Percentiles rank a stretch among this genome's conserved stretches.
Evolutionary conservation across 2,329 filamentous ascomycete genomes (phyloP).

Genomic region (Aspergillus versicolor): DNA sequence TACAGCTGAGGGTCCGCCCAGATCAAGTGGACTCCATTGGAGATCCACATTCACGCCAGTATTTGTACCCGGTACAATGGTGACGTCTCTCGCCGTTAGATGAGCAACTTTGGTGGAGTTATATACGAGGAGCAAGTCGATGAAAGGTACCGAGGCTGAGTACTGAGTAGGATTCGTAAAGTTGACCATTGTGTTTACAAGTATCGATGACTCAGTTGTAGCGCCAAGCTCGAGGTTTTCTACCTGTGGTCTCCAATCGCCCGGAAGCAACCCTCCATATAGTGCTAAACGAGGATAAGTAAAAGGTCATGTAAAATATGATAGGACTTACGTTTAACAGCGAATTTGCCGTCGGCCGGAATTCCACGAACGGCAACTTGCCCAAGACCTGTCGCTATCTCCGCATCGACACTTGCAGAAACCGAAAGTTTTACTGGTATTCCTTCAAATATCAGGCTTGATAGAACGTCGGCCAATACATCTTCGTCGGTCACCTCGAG

Average conservation of each 20-base stretch:
- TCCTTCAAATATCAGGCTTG: slow-evolving; percentile 73
- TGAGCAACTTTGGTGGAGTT: slow-evolving; percentile 76
- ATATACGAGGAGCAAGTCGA: slow-evolving; percentile 72
- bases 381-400: slow-evolving; percentile 78
- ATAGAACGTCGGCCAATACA: slow-evolving; percentile 77
- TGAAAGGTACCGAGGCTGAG: slow-evolving; percentile 74
- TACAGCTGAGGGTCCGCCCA: slow-evolving; percentile 62
- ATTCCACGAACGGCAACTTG: slow-evolving; percentile 77
- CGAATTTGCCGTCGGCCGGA: slow-evolving; percentile 78
- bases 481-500: slow-evolving; percentile 78
- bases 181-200: slow-evolving; percentile 70
- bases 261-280: slow-evolving; percentile 49
- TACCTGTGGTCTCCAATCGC: slow-evolving; percentile 62
- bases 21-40: slow-evolving; percentile 68
- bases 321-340: slow-evolving; percentile 82
- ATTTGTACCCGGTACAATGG: slow-evolving; percentile 69
- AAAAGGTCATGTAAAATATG: slow-evolving; percentile 25
- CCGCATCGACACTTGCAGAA: slow-evolving; percentile 77
- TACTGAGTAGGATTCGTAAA: slow-evolving; percentile 90
- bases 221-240: slow-evolving; percentile 70
- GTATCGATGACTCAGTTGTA: slow-evolving; percentile 70
- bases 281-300: slow-evolving; percentile 52
- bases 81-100: slow-evolving; percentile 64
- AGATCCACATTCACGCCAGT: slow-evolving; percentile 66
- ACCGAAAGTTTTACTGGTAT: slow-evolving; percentile 70